Evolutionary conservation across 106 monocot genomes (phyloP), one percentile per base, ranked within the genome.

Genomic region (Acorus gramineus): DNA sequence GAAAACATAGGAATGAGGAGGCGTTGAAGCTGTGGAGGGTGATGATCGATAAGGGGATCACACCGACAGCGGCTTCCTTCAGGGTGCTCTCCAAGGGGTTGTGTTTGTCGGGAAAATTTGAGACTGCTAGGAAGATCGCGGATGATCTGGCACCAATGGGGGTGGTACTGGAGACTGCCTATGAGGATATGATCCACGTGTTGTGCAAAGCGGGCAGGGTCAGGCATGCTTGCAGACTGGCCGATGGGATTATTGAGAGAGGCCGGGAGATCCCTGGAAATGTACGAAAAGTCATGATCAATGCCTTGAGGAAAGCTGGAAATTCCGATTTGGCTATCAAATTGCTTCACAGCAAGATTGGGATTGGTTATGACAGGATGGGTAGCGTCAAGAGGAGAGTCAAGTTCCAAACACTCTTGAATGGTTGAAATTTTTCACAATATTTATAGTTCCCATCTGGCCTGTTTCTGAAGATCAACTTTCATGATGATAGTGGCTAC

Each of bases 71-170:
- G 11, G 88, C 92, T 44, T 69, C 92, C 0, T 91, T 85, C 50
- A 74, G 92, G 52, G 79, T 71, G 7, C 79, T 98, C 5, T 80
- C 88, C 6, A 81, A 9, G 0, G 96, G 96, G 2, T 88, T 98
- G 8, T 98, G 96, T 60, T 76, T 92, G 42, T 87, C 96, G 2
- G 96, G 96, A 46, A 98, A 98, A 70, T 91, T 98, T 8, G 73
- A 74, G 50, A 76, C 85, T 44, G 96, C 96, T 3, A 85, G 84
- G 56, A 91, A 69, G 72, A 74, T 92, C 50, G 51, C 91, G 54
- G 92, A 98, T 73, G 92, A 98, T 52, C 52, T 98, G 55, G 96
- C 96, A 11, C 92, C 96, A 4, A 74, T 91, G 91, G 96, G 96
- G 3, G 74, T 92, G 6, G 49, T 98, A 8, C 87, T 85, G 47